Evolutionary conservation across 495 filamentous ascomycete species (phyloP).

Genomic region (Xylaria scruposa): DNA sequence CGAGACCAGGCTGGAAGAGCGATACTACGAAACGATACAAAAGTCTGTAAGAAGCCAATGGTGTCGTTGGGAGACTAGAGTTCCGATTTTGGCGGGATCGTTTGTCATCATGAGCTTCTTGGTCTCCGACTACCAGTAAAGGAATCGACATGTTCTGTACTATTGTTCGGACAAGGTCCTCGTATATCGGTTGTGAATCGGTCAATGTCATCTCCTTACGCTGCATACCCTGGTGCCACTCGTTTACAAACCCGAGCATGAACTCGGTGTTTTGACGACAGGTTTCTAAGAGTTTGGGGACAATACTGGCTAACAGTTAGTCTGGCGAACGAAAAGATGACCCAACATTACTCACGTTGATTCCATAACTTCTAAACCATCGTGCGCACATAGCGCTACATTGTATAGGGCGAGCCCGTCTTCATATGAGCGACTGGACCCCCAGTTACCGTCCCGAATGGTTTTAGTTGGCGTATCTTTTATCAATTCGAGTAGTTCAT

Average conservation of each 20-base stretch:
- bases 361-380: not conserved
- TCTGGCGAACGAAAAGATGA: too few relatives aligned
- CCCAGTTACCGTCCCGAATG: not conserved
- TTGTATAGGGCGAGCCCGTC: not conserved
- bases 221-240: not conserved
- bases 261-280: not conserved
- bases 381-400: not conserved
- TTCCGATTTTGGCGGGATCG: not conserved
- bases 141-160: constrained; percentile 4
- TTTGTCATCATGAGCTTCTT: not conserved
- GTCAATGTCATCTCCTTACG: not conserved
- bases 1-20: constrained; percentile 1
- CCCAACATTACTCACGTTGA: not conserved
- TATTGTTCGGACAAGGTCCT: not conserved
- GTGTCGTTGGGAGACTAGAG: not conserved
- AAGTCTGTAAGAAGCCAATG: not conserved
- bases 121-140: not conserved
- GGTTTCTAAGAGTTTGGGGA: not conserved
- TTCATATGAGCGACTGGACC: not conserved
- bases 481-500: constrained; percentile 1
- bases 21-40: constrained; percentile 1
- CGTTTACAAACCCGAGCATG: not conserved
- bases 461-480: not conserved
- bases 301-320: constrained; percentile 1
- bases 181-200: not conserved